A percentile compares a stretch with the other conserved stretches of the same genome.
These are phyloP conservation scores for Ophiorrhiza pumila DNA, from an alignment of 257 asterid genomes.

Conservation along the genomic window DNA sequence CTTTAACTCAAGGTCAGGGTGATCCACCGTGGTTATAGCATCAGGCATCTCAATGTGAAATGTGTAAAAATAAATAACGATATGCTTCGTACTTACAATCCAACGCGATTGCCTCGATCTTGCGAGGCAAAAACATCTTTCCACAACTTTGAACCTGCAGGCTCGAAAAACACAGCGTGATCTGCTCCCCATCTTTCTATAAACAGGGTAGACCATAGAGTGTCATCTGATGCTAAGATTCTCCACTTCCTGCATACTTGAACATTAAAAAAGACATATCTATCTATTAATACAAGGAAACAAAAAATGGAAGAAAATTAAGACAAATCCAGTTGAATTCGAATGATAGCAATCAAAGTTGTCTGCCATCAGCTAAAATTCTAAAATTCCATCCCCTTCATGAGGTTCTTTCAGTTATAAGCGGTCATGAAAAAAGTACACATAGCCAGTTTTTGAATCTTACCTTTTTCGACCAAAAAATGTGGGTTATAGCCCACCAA, in stretches of 20 bases:
- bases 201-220: conserved; percentile 60
- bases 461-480: no score
- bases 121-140: conserved; percentile 67
- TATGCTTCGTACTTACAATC: conserved; percentile 50
- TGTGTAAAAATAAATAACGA: neutral
- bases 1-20: conserved; percentile 1
- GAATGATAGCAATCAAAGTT: neutral
- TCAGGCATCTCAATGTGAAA: neutral
- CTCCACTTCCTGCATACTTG: conserved; percentile 86
- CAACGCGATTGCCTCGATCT: conserved; percentile 74
- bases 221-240: conserved; percentile 48
- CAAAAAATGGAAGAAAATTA: neutral
- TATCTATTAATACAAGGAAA: conserved; percentile 12
- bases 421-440: no score
- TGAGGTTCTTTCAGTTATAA: neutral
- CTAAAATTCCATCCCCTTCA: neutral
- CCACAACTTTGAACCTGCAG: conserved; percentile 56
- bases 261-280: conserved; percentile 15
- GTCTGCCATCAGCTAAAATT: neutral
- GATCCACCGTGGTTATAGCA: no score
- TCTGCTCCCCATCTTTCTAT: conserved; percentile 72
- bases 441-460: no score
- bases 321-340: neutral
- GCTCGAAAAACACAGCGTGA: conserved; percentile 53
- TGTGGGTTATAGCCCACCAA: no score